Base-by-base conservation (phyloP, 2,329 filamentous ascomycete genomes). In the Scopulariopsis brevicaulis region DNA sequence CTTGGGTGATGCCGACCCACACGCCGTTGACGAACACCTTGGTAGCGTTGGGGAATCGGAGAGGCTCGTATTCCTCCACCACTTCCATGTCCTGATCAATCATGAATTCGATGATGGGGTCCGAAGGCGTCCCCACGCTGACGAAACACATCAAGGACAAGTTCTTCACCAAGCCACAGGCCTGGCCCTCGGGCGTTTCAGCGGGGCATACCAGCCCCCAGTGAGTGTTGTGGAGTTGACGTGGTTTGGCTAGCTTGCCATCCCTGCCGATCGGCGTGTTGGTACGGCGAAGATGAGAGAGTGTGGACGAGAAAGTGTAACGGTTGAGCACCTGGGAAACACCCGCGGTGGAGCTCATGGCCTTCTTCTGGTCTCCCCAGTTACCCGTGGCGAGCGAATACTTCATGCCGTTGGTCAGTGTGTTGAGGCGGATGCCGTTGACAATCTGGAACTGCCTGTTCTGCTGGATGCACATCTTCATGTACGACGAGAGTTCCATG, bases 281-380 rank as follows among this genome's bases (percentile, higher is more conserved):
- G 57, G 95, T 99, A 67, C 94, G 86, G 66, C 95, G 86, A 73
- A 99, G 81, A 86, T 99, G 95, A 20, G 94, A 99, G 51, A 99
- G 75, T 0, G 93, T 97, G 48, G 95, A 99, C 18, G 94, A 86
- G 68, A 96, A 99, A 0, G 95, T 97, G 71, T 97, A 99, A 70
- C 94, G 85, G 76, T 96, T 99, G 67, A 99, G 75, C 74, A 99
- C 95, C 74, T 99, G 94, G 54, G 93, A 97, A 53, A 99, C 94
- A 79, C 94, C 95, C 53, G 94, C 94, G 63, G 95, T 97, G 1
- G 92, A 90, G 65, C 87, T 93, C 65, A 89, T 89, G 22, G 94
- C 92, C 77, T 97, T 99, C 81, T 97, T 99, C 77, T 99, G 94
- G 64, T 99, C 94, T 68, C 94, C 95, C 95, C 94, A 99, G 74